A percentile compares a stretch with the other conserved stretches of the same genome.
Conservation (phyloP, 75 land plant species). For the Selaginella moellendorffii region DNA sequence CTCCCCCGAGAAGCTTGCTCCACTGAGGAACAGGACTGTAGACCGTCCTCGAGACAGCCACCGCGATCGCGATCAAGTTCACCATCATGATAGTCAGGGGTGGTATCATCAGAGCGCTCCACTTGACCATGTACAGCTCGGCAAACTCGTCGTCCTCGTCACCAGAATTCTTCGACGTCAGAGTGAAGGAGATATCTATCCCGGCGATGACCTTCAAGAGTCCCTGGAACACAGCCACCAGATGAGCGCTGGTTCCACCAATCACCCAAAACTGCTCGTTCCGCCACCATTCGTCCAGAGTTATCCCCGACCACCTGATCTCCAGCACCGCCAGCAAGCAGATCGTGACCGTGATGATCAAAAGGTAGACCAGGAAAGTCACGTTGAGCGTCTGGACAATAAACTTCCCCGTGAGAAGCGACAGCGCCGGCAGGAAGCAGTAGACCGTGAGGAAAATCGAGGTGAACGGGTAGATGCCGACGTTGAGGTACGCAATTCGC, state of each 20-base stretch:
- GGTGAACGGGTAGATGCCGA: slow-evolving; percentile 56
- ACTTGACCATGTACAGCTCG: slow-evolving; percentile 41
- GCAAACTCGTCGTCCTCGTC: slow-evolving; percentile 41
- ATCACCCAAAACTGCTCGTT: slow-evolving; percentile 23
- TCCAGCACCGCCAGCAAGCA: slow-evolving; percentile 38
- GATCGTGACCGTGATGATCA: slow-evolving; percentile 29
- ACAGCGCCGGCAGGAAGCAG: slow-evolving; percentile 53
- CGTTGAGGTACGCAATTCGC: slow-evolving; percentile 48
- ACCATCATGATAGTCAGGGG: slow-evolving; percentile 41
- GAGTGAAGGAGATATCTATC: slow-evolving; percentile 51
- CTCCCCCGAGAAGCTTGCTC: slow-evolving; percentile 45
- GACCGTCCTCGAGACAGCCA: slow-evolving; percentile 31
- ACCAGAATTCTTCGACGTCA: slow-evolving; percentile 48
- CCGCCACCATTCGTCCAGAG: slow-evolving; percentile 58
- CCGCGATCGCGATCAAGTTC: slow-evolving; percentile 40
- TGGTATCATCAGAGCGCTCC: slow-evolving; percentile 43
- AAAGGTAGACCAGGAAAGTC: slow-evolving; percentile 19
- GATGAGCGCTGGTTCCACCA: slow-evolving; percentile 20
- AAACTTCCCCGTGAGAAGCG: slow-evolving; percentile 55
- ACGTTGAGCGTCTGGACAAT: slow-evolving; percentile 45
- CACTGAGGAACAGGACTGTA: slow-evolving; percentile 35
- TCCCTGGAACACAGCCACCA: slow-evolving; percentile 51
- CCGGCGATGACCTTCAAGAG: slow-evolving; percentile 54
- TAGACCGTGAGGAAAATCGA: slow-evolving; percentile 47
- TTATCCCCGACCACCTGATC: slow-evolving; percentile 50